Evolutionary conservation across 1,139 yeast genomes (phyloP), one percentile per base, ranked within the genome.

Genomic region (Zhuliangozyma parablackwelliae): DNA sequence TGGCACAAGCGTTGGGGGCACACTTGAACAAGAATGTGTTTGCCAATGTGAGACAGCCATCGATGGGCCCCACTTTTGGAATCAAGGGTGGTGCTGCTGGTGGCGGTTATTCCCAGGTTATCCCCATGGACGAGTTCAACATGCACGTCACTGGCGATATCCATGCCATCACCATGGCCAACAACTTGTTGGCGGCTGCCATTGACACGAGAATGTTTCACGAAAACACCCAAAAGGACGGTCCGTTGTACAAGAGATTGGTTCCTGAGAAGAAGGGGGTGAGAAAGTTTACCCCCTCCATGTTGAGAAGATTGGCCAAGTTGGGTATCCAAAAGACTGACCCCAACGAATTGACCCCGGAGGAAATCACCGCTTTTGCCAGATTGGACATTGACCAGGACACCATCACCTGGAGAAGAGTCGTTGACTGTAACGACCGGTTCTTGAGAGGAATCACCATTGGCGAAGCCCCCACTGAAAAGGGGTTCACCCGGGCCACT

Each of bases 31-130:
- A 86, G 63, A 80, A 83, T 43, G 90, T 90, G 16, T 83, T 92
- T 58, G 98, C 98, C 45, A 90, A 88, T 58, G 96, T 92, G 41
- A 84, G 98, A 67, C 98, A 92, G 64, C 98, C 98, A 31, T 85
- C 95, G 12, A 90, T 92, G 97, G 98, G 98, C 37, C 98, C 98
- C 43, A 92, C 98, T 16, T 92, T 92, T 56, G 98, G 98, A 65
- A 89, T 92, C 58, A 92, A 90, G 68, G 97, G 97, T 61, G 98
- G 98, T 65, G 98, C 98, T 46, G 97, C 98, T 13, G 98, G 98
- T 59, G 98, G 98, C 60, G 98, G 98, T 43, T 92, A 90, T 66
- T 84, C 97, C 8, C 97, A 92, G 69, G 97, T 92, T 35, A 89
- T 92, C 56, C 98, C 98, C 46, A 92, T 92, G 98, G 98, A 92